A percentile compares a stretch with the other conserved stretches of the same genome.
Conservation (phyloP, 345 rosid species). For the thale cress (Arabidopsis thaliana) region TAIR10.1 NC_003076.8:20584501-20585000, state of each 20-base stretch:
- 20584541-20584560: conserved; percentile 8
- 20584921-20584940: background rate
- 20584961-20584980: background rate
- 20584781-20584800: conserved; percentile 30
- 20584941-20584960: background rate
- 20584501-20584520: conserved; percentile 41
- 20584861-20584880: background rate
- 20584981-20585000: background rate
- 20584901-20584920: no score
- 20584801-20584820: conserved; percentile 17
- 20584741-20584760: background rate
- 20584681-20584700: conserved; percentile 20
- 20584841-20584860: background rate
- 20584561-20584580: conserved; percentile 11
- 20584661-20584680: background rate
- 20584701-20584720: conserved; percentile 45
- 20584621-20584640: conserved; percentile 55
- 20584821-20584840: background rate
- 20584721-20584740: conserved; percentile 27
- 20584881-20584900: no score
- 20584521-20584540: conserved; percentile 39
- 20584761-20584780: conserved; percentile 25
- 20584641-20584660: conserved; percentile 28
- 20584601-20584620: conserved; percentile 38
- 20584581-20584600: conserved; percentile 32